phyloP scores from a whole-genome alignment of 305 asterid genomes.

The Stenogyne calaminthoides region DNA sequence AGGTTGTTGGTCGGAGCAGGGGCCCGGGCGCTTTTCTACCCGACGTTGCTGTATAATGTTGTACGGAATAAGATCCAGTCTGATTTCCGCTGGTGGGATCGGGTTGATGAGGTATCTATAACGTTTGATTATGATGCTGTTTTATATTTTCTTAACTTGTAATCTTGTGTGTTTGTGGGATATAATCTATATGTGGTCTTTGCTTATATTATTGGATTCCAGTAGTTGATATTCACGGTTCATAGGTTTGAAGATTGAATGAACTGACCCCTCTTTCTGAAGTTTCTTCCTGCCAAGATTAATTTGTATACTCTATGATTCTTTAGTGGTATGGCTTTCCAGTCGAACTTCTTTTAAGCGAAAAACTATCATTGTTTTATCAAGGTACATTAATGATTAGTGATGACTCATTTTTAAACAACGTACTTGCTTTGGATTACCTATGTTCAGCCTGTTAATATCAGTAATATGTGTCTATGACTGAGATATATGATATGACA shows the following conservation, averaged over 20 bases:
- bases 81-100: constrained; percentile 97
- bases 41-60: constrained; percentile 89
- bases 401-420: not conserved
- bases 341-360: not conserved
- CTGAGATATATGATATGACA: not conserved
- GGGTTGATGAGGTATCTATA: constrained; percentile 77
- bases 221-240: not conserved
- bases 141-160: not conserved
- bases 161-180: not conserved
- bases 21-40: constrained; percentile 94
- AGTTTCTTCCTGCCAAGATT: constrained; percentile 2
- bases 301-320: not conserved
- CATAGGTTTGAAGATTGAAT: constrained; percentile 19
- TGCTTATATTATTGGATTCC: constrained; percentile 13
- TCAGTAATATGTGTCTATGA: not conserved
- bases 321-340: not conserved
- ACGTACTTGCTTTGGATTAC: constrained; percentile 1
- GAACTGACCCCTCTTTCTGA: not conserved
- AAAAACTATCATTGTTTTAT: not conserved
- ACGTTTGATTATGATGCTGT: constrained; percentile 10
- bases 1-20: constrained; percentile 90
- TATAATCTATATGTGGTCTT: constrained; percentile 10
- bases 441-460: constrained; percentile 1
- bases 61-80: constrained; percentile 83
- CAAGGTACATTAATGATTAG: not conserved